Conservation (phyloP, 352 stramenopile genomes). For the Globisporangium middletonii region DNA sequence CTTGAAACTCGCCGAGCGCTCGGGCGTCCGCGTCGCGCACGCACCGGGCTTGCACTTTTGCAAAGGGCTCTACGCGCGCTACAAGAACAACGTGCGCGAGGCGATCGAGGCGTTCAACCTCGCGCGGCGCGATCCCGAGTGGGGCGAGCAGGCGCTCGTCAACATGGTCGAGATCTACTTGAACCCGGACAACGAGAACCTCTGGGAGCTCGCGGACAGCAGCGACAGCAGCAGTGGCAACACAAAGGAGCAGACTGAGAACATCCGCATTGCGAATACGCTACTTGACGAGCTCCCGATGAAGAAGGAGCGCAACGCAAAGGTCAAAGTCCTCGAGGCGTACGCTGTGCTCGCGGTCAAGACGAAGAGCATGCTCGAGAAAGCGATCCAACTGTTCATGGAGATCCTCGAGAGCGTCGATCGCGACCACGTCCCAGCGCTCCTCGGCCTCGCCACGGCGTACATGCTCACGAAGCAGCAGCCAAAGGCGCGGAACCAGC, state of each 20-base stretch:
- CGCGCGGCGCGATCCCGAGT: constrained; percentile 81
- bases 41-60: constrained; percentile 88
- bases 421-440: constrained; percentile 85
- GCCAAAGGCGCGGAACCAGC: constrained; percentile 90
- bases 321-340: constrained; percentile 80
- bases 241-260: constrained; percentile 78
- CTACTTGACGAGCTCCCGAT: constrained; percentile 83
- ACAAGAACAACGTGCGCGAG: constrained; percentile 87
- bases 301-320: constrained; percentile 41
- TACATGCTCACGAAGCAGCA: constrained; percentile 93
- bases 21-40: constrained; percentile 59
- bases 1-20: constrained; percentile 76
- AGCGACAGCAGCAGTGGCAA: constrained; percentile 23
- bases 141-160: constrained; percentile 82
- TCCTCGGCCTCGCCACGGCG: constrained; percentile 84
- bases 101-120: constrained; percentile 91
- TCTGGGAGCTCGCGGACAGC: constrained; percentile 70
- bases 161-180: constrained; percentile 94
- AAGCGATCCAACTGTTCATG: constrained; percentile 87
- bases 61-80: constrained; percentile 86
- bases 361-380: constrained; percentile 82
- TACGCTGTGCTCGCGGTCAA: constrained; percentile 81
- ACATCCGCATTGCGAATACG: constrained; percentile 83
- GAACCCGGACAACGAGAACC: constrained; percentile 90
- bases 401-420: constrained; percentile 86